Conservation (phyloP, 148 eudicot genomes). For the Rhododendron henanense region DNA sequence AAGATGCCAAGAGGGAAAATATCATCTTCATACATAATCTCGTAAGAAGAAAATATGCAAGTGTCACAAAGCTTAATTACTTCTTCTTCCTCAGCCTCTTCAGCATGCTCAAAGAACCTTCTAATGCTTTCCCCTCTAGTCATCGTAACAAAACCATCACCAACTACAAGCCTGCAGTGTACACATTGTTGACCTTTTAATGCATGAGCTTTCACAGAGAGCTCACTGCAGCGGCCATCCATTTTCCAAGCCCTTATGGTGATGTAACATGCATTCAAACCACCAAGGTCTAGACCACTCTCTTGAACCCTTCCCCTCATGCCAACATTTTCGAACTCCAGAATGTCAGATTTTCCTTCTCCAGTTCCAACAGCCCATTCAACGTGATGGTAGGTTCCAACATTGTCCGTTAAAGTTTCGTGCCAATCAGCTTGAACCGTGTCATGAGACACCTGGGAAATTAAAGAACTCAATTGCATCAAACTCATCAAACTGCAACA, state of each 20-base stretch:
- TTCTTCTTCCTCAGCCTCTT: constrained; percentile 99
- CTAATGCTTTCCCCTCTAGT: constrained; percentile 76
- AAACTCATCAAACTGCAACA: constrained; percentile 5
- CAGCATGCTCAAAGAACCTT: constrained; percentile 97
- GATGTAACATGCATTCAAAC: constrained; percentile 72
- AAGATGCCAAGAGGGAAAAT: neutral
- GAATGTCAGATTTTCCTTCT: constrained; percentile 90
- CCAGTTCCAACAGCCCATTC: constrained; percentile 98
- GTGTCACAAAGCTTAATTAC: constrained; percentile 33
- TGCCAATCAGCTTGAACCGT: constrained; percentile 90
- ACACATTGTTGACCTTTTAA: constrained; percentile 85
- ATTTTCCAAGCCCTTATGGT: constrained; percentile 87
- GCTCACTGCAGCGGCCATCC: constrained; percentile 72
- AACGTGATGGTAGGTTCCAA: constrained; percentile 79
- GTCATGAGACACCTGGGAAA: constrained; percentile 68
- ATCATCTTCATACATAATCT: neutral
- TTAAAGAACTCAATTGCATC: constrained; percentile 6
- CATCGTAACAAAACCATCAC: constrained; percentile 87
- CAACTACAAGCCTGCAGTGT: constrained; percentile 88
- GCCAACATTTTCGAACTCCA: constrained; percentile 93
- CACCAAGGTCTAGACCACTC: constrained; percentile 78
- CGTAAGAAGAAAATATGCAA: neutral
- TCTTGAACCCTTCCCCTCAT: constrained; percentile 69
- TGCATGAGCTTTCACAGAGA: constrained; percentile 94
- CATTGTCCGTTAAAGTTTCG: constrained; percentile 67